Percentiles rank a stretch among this genome's conserved stretches.
phyloP scores from a whole-genome alignment of 108 stramenopile species.

The Mediolabrus comicus region DNA sequence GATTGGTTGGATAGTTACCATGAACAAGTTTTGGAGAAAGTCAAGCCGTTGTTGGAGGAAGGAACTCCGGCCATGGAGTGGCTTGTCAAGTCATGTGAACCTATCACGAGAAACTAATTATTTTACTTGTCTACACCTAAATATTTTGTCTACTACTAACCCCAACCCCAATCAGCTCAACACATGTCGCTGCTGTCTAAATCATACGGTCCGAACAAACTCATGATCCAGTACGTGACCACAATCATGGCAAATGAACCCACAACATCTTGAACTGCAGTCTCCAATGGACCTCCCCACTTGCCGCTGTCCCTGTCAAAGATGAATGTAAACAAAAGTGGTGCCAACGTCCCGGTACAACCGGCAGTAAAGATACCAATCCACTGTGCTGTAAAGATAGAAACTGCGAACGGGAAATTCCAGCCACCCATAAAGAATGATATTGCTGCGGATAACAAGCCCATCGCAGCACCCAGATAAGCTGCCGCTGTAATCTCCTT shows the following conservation, averaged over 20 bases:
- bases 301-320: slow-evolving; percentile 54
- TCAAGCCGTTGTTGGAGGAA: slow-evolving; percentile 69
- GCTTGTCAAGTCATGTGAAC: slow-evolving; percentile 72
- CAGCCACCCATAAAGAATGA: slow-evolving; percentile 53
- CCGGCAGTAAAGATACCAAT: slow-evolving; percentile 59
- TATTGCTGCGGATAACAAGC: slow-evolving; percentile 33
- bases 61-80: slow-evolving; percentile 74
- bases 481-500: slow-evolving; percentile 57
- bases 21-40: slow-evolving; percentile 68
- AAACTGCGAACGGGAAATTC: slow-evolving; percentile 49
- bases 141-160: too few species aligned
- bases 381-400: slow-evolving; percentile 57
- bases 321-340: slow-evolving; percentile 59
- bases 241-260: slow-evolving; percentile 69
- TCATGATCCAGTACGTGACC: slow-evolving; percentile 52
- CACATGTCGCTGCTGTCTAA: slow-evolving; percentile 53
- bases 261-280: slow-evolving; percentile 71
- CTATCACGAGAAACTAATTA: slow-evolving; percentile 51
- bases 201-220: slow-evolving; percentile 46
- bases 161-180: neutral
- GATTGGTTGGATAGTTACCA: slow-evolving; percentile 92
- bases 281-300: slow-evolving; percentile 67
- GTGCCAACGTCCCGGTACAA: slow-evolving; percentile 61
- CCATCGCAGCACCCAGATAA: slow-evolving; percentile 55
- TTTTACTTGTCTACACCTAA: neutral